Base-by-base conservation (phyloP, 805 yeast genomes). In the Candida chauliodis region DNA sequence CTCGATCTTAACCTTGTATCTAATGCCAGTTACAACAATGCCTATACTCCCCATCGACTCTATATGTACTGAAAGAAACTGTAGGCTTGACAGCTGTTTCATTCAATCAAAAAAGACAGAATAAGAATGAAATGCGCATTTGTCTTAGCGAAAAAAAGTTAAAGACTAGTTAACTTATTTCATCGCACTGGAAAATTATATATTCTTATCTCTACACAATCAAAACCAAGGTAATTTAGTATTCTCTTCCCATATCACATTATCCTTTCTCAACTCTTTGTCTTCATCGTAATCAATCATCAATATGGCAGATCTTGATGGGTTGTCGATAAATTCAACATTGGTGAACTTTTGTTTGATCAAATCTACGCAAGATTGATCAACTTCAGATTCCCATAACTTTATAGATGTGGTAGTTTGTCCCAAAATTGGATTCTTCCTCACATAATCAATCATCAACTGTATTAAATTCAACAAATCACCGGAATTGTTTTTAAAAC, bases 151-250 rank as follows among this genome's bases (percentile, higher is more conserved):
- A n/a, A n/a, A n/a, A n/a, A n/a, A n/a, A n/a, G n/a, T n/a, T n/a
- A n/a, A n/a, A n/a, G n/a, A n/a, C n/a, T n/a, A n/a, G n/a, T n/a
- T n/a, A n/a, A n/a, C n/a, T n/a, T n/a, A n/a, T n/a, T n/a, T n/a
- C n/a, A n/a, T n/a, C n/a, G n/a, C n/a, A n/a, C n/a, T n/a, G n/a
- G n/a, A n/a, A n/a, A n/a, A n/a, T n/a, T n/a, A n/a, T n/a, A n/a
- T n/a, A n/a, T n/a, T n/a, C n/a, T n/a, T n/a, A n/a, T n/a, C n/a
- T n/a, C n/a, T n/a, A n/a, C n/a, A n/a, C n/a, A n/a, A n/a, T n/a
- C n/a, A 68, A 44, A 66, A 67, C 74, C 74, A 68, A 8, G 71
- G 63, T 27, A 68, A 47, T 46, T 68, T 68, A 37, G 53, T 61
- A 44, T 68, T 68, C 34, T 59, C 59, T 40, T 63, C 73, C 74